phyloP scores from a whole-genome alignment of 2,329 filamentous ascomycete genomes.

The Alternaria triticina region DNA sequence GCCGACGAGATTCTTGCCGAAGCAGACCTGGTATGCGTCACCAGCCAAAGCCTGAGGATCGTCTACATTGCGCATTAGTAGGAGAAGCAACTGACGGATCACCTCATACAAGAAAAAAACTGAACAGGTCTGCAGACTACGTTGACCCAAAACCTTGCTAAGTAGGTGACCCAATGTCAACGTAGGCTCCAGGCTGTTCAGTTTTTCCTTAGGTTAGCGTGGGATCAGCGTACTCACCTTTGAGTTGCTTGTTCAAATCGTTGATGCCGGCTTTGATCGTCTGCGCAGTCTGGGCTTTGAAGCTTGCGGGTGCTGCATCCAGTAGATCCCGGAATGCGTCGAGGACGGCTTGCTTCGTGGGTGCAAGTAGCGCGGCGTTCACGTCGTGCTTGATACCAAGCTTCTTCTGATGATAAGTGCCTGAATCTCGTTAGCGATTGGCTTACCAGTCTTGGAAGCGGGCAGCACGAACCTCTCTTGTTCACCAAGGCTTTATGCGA shows the following conservation, averaged over 20 bases:
- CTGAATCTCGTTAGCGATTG: background rate
- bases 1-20: conserved; percentile 1
- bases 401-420: conserved; percentile 11
- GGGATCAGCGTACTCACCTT: background rate
- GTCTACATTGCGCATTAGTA: conserved; percentile 3
- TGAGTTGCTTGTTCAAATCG: conserved; percentile 2
- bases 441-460: background rate
- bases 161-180: too few relatives aligned
- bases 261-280: background rate
- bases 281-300: conserved; percentile 11
- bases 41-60: conserved; percentile 11
- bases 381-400: background rate
- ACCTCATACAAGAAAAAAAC: too few relatives aligned
- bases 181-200: too few relatives aligned
- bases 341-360: background rate
- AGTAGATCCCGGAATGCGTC: background rate
- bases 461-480: background rate
- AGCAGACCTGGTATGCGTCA: conserved; percentile 14
- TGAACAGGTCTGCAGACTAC: background rate
- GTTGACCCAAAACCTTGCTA: too few relatives aligned
- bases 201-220: too few relatives aligned
- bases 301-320: background rate
- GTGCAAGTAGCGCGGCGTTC: conserved; percentile 6
- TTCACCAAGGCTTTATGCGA: conserved; percentile 2
- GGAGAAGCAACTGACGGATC: too few relatives aligned